Evolutionary conservation across 2,329 filamentous ascomycete species (phyloP).

Genomic region (Blumeriella jaapii): DNA sequence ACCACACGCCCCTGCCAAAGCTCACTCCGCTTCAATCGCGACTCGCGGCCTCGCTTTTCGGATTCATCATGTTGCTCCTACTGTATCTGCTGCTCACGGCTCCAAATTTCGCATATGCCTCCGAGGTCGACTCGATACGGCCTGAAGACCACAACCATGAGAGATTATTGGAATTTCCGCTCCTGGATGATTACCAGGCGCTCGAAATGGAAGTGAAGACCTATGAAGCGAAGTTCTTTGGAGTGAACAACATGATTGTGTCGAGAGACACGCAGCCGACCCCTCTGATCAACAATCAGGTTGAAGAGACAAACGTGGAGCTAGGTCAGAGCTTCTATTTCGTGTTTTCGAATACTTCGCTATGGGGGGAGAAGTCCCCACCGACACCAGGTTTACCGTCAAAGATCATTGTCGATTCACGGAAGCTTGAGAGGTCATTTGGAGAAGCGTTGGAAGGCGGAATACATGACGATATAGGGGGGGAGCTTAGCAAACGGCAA

Average conservation of each 20-base stretch:
- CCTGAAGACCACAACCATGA: slow-evolving; percentile 36
- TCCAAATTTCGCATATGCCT: slow-evolving; percentile 50
- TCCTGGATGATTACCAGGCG: slow-evolving; percentile 26
- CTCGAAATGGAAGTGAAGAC: slow-evolving; percentile 26
- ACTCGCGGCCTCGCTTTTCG: slow-evolving; percentile 53
- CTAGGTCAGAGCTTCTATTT: slow-evolving; percentile 53
- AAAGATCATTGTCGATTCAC: slow-evolving; percentile 15
- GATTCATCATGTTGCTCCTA: slow-evolving; percentile 45
- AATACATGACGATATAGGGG: slow-evolving; percentile 9
- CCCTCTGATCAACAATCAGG: slow-evolving; percentile 53
- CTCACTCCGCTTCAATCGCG: slow-evolving; percentile 61
- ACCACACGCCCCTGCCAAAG: slow-evolving; percentile 31
- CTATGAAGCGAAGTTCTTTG: slow-evolving; percentile 51
- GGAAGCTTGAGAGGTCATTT: slow-evolving; percentile 7
- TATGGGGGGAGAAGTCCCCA: slow-evolving; percentile 35
- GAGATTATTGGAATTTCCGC: slow-evolving; percentile 29
- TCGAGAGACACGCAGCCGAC: slow-evolving; percentile 44
- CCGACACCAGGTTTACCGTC: slow-evolving; percentile 28
- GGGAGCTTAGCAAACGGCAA: slow-evolving; percentile 15
- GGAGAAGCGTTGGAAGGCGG: slow-evolving; percentile 6
- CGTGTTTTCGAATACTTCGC: slow-evolving; percentile 45
- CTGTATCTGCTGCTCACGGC: slow-evolving; percentile 50
- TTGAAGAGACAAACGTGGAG: slow-evolving; percentile 45
- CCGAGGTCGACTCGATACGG: slow-evolving; percentile 37
- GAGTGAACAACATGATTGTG: slow-evolving; percentile 51